Base-by-base conservation (phyloP, 2,329 filamentous ascomycete species). In the Colletotrichum tabaci region DNA sequence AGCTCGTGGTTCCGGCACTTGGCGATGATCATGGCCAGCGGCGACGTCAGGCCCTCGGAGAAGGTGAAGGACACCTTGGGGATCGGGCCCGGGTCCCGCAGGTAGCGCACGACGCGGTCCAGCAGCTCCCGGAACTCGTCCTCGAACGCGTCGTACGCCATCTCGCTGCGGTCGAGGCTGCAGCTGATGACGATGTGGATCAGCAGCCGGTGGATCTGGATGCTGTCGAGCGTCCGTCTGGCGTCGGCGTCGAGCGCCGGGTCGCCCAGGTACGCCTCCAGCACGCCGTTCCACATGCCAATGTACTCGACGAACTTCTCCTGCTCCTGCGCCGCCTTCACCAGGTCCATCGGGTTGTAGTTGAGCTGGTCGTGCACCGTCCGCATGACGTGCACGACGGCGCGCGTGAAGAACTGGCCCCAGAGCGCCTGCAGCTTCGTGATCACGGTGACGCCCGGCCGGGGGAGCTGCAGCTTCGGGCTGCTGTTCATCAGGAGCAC, bases 1-100 rank as follows among this genome's bases (percentile, higher is more conserved):
- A 74, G 4, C 4, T 69, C 72, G n/a, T 72, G 73, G n/a, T 66
- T 64, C 2, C 75, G 66, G 49, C 75, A 76, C 30, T 73, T 75
- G 42, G 53, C 58, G 15, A 76, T 63, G 52, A 67, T 66, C 4
- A 69, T 63, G 9, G 64, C 68, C 6, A 76, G 73, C 21, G 74
- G 71, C 2, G 61, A 63, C 4, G 62, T 67, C 35, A 74, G 42
- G n/a, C 74, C 74, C 68, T 74, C 72, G 15, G 63, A 55, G 42
- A 73, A 68, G 5, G 65, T 66, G 18, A 69, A 69, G 8, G 53
- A 50, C 21, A 69, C 65, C 13, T 26, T 49, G 8, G 62, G 30
- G 4, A 66, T 46, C 26, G 38, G 61, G 12, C 60, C 67, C 0
- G 66, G 55, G 21, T 74, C 72, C n/a, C 55, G 55, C 46, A 72